A percentile compares a stretch with the other conserved stretches of the same genome.
Conservation (phyloP, 169 alveolate species). For the Pseudocohnilembus persalinus region DNA sequence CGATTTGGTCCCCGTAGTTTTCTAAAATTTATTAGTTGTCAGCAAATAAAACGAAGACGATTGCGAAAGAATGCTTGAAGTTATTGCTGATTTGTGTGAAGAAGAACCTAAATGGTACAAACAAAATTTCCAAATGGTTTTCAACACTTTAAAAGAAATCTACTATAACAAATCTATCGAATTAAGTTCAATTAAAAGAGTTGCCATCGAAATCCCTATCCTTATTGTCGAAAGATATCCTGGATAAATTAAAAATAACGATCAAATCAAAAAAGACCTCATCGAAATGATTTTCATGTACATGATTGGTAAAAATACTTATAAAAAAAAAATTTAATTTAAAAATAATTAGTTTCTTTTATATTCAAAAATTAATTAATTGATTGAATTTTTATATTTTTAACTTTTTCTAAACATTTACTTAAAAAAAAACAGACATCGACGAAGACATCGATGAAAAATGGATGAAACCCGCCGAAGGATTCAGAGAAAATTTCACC, state of each 20-base stretch:
- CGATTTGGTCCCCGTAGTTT: conserved; percentile 53
- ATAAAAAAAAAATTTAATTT: too few species aligned
- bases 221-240: conserved; percentile 76
- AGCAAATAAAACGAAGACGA: conserved; percentile 54
- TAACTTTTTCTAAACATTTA: too few species aligned
- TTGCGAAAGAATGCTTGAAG: conserved; percentile 70
- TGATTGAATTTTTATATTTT: too few species aligned
- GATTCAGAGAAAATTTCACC: conserved; percentile 64
- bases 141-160: conserved; percentile 64
- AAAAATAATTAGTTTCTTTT: too few species aligned
- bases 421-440: too few species aligned
- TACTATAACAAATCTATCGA: conserved; percentile 22
- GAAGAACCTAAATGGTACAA: conserved; percentile 82
- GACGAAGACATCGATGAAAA: conserved; percentile 72
- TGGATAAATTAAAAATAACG: conserved; percentile 57
- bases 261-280: conserved; percentile 52
- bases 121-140: conserved; percentile 55
- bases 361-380: too few species aligned
- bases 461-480: conserved; percentile 84
- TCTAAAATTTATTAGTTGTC: conserved; percentile 59
- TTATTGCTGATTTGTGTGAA: conserved; percentile 78
- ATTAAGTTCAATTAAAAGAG: conserved; percentile 37
- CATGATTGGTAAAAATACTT: too few species aligned
- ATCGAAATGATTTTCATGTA: conserved; percentile 73
- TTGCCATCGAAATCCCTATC: conserved; percentile 68